Base-by-base conservation (phyloP, 257 asterid genomes). In the Solanum clarkiae region DNA sequence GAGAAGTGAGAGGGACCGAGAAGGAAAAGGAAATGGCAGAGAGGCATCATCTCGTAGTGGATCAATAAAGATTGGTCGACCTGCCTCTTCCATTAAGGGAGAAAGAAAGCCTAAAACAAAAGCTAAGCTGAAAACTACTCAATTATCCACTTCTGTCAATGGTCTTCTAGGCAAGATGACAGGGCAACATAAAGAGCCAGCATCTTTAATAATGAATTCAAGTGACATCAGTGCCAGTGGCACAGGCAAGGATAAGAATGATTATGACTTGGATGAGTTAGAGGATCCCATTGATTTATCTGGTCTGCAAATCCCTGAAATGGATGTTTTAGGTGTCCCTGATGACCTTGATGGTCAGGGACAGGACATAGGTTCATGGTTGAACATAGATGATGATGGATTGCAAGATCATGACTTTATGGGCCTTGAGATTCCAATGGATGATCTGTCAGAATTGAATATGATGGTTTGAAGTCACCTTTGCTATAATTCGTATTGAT, bases 221-320 rank as follows among this genome's bases (percentile, higher is more conserved):
- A 91, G 90, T 91, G 94, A 92, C 82, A 80, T 89, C 71, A 87
- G 87, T 72, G 81, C 90, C 77, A 87, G 87, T 85, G 91, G 90
- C 69, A 86, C 32, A 68, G 88, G 75, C 84, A 89, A 88, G 86
- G 93, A 90, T 86, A 91, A 89, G 42, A 88, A 81, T 49, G 91
- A 93, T 24, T 80, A 82, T 88, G 57, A 82, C 88, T 82, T 68
- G 86, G 98, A 91, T 83, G 89, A 90, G 88, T 81, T 95, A 93
- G 99, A 96, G 89, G 98, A 96, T 18, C 98, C 99, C 70, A 92
- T 96, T 62, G 99, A 96, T 88, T 88, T 94, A 86, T 96, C 99
- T 83, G 92, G 94, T 80, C 88, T 96, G 72, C 98, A 92, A 89
- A 92, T 96, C 86, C 99, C 99, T 81, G 98, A 85, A 70, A 94